A percentile compares a stretch with the other conserved stretches of the same genome.
Conservation (phyloP, 2,329 filamentous ascomycete species). For the Pseudogymnoascus sp. region DNA sequence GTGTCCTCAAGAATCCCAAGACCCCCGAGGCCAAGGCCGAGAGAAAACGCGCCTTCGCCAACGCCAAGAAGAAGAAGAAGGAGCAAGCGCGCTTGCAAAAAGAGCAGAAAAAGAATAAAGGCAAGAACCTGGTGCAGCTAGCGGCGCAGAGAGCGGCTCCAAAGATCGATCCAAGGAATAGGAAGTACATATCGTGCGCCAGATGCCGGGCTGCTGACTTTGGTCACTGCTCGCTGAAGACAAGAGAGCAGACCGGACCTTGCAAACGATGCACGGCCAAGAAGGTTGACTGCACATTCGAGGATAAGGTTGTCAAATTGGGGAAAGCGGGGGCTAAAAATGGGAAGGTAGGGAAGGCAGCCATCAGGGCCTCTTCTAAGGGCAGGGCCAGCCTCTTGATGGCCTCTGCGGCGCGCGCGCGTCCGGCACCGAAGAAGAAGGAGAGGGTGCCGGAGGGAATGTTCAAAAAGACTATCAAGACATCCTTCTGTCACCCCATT, state of each 20-base stretch:
- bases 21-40: slow-evolving; percentile 21
- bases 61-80: slow-evolving; percentile 19
- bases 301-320: not conserved
- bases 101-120: slow-evolving; percentile 19
- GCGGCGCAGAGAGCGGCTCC: not conserved
- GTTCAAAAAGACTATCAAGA: slow-evolving; percentile 17
- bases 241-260: slow-evolving; percentile 17
- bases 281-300: slow-evolving; percentile 17
- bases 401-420: not conserved
- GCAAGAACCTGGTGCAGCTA: slow-evolving; percentile 16
- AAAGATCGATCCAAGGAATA: not conserved
- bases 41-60: slow-evolving; percentile 18
- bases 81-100: slow-evolving; percentile 17
- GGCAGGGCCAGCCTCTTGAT: not conserved
- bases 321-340: not conserved
- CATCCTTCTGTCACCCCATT: slow-evolving; percentile 26
- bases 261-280: slow-evolving; percentile 18
- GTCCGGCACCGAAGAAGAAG: not conserved
- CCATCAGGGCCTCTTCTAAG: not conserved
- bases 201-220: slow-evolving; percentile 16
- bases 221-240: slow-evolving; percentile 15
- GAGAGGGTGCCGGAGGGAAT: not conserved
- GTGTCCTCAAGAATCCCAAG: slow-evolving; percentile 20
- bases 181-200: slow-evolving; percentile 18
- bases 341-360: not conserved